Percentiles rank a stretch among this genome's conserved stretches.
These are phyloP conservation scores for Cladophialophora yegresii DNA, from an alignment of 2,329 filamentous ascomycete genomes.

Conservation along the genomic window DNA sequence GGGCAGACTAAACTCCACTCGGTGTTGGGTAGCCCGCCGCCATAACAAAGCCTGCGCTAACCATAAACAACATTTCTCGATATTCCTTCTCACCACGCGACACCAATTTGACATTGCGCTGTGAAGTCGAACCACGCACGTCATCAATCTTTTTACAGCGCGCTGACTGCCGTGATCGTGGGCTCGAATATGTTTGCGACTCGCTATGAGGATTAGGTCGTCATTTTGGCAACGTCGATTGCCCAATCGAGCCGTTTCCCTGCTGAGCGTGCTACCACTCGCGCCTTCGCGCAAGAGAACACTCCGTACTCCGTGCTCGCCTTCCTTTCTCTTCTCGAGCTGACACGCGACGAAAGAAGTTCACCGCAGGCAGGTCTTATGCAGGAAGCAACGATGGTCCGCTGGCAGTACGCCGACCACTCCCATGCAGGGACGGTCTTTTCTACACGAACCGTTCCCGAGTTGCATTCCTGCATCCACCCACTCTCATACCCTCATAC, in stretches of 20 bases:
- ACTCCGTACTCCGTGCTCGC: too few species aligned
- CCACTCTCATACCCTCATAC: neutral
- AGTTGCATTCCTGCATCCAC: neutral
- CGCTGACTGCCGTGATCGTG: neutral
- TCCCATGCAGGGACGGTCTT: neutral
- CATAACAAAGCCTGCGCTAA: neutral
- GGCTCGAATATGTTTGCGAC: neutral
- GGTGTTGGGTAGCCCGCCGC: neutral
- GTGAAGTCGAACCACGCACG: neutral
- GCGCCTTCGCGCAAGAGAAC: neutral
- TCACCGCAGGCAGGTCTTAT: neutral
- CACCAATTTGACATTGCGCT: neutral
- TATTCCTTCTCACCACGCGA: neutral
- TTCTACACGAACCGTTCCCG: neutral
- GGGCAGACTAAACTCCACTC: neutral
- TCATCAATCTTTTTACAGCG: neutral
- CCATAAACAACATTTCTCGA: neutral
- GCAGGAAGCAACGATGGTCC: conserved; percentile 6
- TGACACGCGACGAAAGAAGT: neutral
- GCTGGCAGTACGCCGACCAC: neutral
- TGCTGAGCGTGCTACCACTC: neutral
- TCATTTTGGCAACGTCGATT: neutral
- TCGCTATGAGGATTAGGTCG: neutral
- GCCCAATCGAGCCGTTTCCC: neutral
- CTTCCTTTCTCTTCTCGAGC: neutral